phyloP scores from a whole-genome alignment of 371 early-diverging fungal genomes.

The Mortierella sp. region DNA sequence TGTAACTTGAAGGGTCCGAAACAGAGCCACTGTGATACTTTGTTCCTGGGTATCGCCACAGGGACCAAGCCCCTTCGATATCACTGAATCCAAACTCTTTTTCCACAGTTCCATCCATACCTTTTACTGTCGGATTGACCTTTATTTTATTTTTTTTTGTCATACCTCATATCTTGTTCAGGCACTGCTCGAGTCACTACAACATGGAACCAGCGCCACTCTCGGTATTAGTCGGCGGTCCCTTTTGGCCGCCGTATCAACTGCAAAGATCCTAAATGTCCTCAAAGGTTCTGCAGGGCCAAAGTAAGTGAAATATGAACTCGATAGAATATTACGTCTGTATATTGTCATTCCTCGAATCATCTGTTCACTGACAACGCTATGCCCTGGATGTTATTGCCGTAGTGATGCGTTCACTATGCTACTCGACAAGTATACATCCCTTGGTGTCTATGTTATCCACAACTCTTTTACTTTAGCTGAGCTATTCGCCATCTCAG shows the following conservation, averaged over 20 bases:
- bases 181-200: conserved; percentile 70
- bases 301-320: conserved; percentile 27
- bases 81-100: conserved; percentile 50
- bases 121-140: background rate
- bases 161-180: too few species aligned
- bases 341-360: background rate
- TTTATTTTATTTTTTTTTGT: conserved; percentile 57
- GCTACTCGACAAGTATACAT: conserved; percentile 78
- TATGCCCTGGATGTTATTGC: background rate
- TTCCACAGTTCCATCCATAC: conserved; percentile 62
- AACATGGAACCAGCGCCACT: conserved; percentile 70
- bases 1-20: background rate
- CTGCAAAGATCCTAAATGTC: conserved; percentile 67
- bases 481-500: conserved; percentile 83
- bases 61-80: too few species aligned
- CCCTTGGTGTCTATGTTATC: conserved; percentile 75
- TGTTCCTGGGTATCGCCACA: too few species aligned
- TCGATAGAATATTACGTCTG: background rate
- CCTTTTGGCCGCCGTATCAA: conserved; percentile 66
- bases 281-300: conserved; percentile 54
- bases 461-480: conserved; percentile 82
- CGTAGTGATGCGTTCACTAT: conserved; percentile 66
- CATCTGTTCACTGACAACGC: too few species aligned
- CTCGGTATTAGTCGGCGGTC: conserved; percentile 70
- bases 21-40: conserved; percentile 1